Base-by-base conservation (phyloP, 768 basidiomycete species). In the Hirschioporus abietinus region DNA sequence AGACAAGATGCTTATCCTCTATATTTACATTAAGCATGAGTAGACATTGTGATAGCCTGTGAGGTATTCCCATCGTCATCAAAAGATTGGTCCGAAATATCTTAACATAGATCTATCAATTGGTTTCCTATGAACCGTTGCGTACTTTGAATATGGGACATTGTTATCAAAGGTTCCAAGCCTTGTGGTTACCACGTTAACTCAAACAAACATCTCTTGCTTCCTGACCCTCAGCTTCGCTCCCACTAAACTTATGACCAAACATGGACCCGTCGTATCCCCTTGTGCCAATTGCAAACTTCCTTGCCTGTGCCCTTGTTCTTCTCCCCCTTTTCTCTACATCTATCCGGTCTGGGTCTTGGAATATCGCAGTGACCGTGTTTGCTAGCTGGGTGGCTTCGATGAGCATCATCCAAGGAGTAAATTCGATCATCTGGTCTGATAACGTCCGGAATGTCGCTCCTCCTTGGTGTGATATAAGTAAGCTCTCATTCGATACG, bases 271-370 rank as follows among this genome's bases (percentile, higher is more conserved):
- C 68, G 10, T 66, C 67, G n/a, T 79, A 75, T 67, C 76, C 77
- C 27, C 66, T 75, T 20, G 78, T 72, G 64, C 69, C 82, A 20
- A 69, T 79, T 20, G 67, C 80, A 63, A 69, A 82, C 20, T 77
- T 84, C 73, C 52, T 80, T 15, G 74, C 75, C 35, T 77, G 80
- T 65, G 60, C 20, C 60, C 60, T 61, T 2, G 27, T 84, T 26
- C 66, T 82, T 0, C 72, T 78, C 17, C 86, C 88, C 24, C 71
- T 84, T 20, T 52, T 52, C 42, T 52, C 15, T 1, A 52, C 42
- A 20, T 52, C 42, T 2, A 52, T 52, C 12, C 42, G 42, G 15
- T 12, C 42, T 3, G 42, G 42, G 6, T 52, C 42, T 12, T 52
- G 42, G 42, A 52, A 20, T 20, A 15, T 20, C 5, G 42, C 42